Evolutionary conservation across 768 basidiomycete genomes (phyloP).

Genomic region (Rhizopogon vinicolor): DNA sequence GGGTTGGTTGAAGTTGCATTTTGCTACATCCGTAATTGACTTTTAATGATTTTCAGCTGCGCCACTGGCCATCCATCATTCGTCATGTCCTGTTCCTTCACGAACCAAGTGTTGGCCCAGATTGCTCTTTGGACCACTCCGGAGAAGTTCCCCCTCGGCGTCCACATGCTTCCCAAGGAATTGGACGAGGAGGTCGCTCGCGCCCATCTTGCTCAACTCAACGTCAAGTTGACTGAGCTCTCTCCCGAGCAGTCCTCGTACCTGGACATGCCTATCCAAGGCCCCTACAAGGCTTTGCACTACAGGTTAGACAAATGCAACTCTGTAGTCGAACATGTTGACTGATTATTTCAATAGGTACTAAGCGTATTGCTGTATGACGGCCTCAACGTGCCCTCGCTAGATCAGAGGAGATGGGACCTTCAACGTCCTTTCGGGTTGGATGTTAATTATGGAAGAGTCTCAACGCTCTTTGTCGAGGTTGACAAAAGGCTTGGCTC

Average conservation of each 20-base stretch:
- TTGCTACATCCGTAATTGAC: background rate
- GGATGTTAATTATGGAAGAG: conserved; percentile 49
- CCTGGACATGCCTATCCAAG: conserved; percentile 83
- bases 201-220: conserved; percentile 86
- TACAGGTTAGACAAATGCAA: conserved; percentile 43
- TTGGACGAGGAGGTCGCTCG: conserved; percentile 99
- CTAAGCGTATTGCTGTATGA: conserved; percentile 28
- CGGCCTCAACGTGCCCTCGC: conserved; percentile 81
- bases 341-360: conserved; percentile 19
- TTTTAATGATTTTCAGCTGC: conserved; percentile 46
- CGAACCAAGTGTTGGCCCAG: conserved; percentile 97
- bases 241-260: conserved; percentile 75
- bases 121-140: conserved; percentile 96
- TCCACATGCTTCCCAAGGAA: conserved; percentile 98
- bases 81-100: conserved; percentile 99
- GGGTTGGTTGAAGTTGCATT: conserved; percentile 47
- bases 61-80: conserved; percentile 99
- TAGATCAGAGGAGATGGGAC: conserved; percentile 52
- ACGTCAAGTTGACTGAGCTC: conserved; percentile 88
- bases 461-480: conserved; percentile 39
- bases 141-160: conserved; percentile 91
- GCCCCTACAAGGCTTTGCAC: conserved; percentile 73
- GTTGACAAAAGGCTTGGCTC: conserved; percentile 13
- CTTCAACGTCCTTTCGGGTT: conserved; percentile 57
- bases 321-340: background rate